Percentiles rank a stretch among this genome's conserved stretches.
Conservation (phyloP, 1,284 basidiomycete species). For the Tremellales sp. region DNA sequence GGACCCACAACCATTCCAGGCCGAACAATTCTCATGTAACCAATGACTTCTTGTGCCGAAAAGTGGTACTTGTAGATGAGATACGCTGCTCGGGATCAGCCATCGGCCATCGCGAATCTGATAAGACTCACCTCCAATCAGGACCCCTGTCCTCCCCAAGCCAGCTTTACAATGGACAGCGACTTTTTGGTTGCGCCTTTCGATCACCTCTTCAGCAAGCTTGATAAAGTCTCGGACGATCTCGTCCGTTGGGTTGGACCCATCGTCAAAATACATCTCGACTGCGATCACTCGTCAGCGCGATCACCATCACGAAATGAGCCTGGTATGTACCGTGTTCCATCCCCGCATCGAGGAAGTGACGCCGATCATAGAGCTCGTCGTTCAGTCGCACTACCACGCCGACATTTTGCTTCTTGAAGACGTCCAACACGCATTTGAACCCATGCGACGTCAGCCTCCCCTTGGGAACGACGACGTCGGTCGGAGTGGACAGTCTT, state of each 20-base stretch:
- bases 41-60: constrained; percentile 94
- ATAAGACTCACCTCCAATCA: constrained; percentile 64
- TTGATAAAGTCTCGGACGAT: constrained; percentile 89
- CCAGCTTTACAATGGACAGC: constrained; percentile 70
- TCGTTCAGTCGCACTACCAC: constrained; percentile 95
- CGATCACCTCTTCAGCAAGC: constrained; percentile 71
- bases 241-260: constrained; percentile 75
- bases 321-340: constrained; percentile 64
- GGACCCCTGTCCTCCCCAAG: constrained; percentile 60
- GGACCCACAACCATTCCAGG: constrained; percentile 85
- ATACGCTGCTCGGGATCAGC: constrained; percentile 61
- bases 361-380: constrained; percentile 80
- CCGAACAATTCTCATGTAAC: constrained; percentile 95
- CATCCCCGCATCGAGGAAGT: constrained; percentile 83
- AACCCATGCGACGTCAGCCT: constrained; percentile 71
- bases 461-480: constrained; percentile 13
- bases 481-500: neutral
- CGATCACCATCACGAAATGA: too few species aligned
- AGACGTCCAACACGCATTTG: constrained; percentile 86
- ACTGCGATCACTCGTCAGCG: constrained; percentile 14
- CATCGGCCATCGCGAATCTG: neutral
- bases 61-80: constrained; percentile 99
- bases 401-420: constrained; percentile 78
- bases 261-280: constrained; percentile 92
- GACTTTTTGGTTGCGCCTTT: constrained; percentile 64